Evolutionary conservation across 345 rosid species (phyloP), one percentile per base, ranked within the genome.

Genomic region (Acer saccharum): DNA sequence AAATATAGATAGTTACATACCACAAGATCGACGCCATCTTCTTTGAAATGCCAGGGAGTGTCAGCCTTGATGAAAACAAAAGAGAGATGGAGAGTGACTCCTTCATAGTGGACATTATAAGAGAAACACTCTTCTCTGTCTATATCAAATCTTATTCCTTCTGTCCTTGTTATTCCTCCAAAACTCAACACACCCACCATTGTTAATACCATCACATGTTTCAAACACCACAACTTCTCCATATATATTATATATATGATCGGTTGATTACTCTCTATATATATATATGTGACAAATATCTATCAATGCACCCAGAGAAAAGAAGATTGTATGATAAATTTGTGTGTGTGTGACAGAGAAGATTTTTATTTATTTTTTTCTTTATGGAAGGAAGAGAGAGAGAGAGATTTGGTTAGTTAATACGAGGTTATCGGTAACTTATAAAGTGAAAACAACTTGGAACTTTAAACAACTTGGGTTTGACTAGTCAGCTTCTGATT

Each of bases 91-190:
- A 90, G 88, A 1, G 87, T 88, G 76, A 90, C 93, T 0, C 94
- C 94, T 80, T 90, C 91, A 66, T 78, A 88, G 50, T 90, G 81
- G 76, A 87, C 89, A 52, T 90, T 89, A 75, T 90, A 86, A 52
- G 92, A 87, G 85, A 88, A 77, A 68, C 96, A 87, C 75, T 90
- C 93, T 83, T 88, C 93, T 78, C 84, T 80, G 69, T 91, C 91
- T 52, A 91, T 85, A 72, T 86, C 89, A 69, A 90, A 87, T 85
- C 93, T 87, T 46, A 90, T 81, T 46, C 88, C 89, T 71, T 74
- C 65, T 39, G 84, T 63, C 29, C 68, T 41, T 41, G 44, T 79
- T 69, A 83, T 71, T 61, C 86, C 79, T 83, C 83, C 79, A n/a
- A 80, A 2, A 3, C 66, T 17, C 12, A 83, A 57, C 77, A 82